Conservation (phyloP, 2,329 filamentous ascomycete genomes). For the Pseudopithomyces chartarum region DNA sequence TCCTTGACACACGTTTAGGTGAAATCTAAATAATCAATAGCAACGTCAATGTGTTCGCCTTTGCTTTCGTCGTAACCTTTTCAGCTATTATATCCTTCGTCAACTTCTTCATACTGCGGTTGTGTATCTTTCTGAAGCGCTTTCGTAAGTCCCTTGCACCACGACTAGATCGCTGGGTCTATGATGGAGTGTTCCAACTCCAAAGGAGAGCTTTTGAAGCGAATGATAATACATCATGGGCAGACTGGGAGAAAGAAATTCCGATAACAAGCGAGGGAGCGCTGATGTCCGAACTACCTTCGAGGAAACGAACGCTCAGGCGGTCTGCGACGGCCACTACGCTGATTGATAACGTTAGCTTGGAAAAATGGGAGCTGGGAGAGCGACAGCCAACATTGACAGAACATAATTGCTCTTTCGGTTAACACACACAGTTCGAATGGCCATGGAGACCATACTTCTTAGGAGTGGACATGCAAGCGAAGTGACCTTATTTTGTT, state of each 20-base stretch:
- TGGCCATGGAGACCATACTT: too few species aligned
- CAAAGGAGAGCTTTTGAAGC: constrained; percentile 30
- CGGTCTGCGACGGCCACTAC: too few species aligned
- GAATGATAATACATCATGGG: constrained; percentile 18
- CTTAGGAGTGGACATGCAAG: too few species aligned
- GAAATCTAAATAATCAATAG: constrained; percentile 5
- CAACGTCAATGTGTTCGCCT: constrained; percentile 30
- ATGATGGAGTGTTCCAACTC: constrained; percentile 31
- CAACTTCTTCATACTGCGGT: constrained; percentile 21
- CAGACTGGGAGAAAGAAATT: constrained; percentile 19
- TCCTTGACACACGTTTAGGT: not conserved
- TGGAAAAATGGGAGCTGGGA: too few species aligned
- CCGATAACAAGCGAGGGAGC: constrained; percentile 11
- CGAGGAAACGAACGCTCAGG: too few species aligned
- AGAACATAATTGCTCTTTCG: too few species aligned
- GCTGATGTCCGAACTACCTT: not conserved
- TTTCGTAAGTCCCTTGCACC: constrained; percentile 23
- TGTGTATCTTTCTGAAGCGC: constrained; percentile 23
- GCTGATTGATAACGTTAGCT: too few species aligned
- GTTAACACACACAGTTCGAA: too few species aligned
- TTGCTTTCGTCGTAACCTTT: constrained; percentile 23
- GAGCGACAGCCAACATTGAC: too few species aligned
- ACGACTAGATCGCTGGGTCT: constrained; percentile 33
- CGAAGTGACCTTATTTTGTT: too few species aligned
- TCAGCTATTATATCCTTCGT: constrained; percentile 15